These are phyloP conservation scores for Aspergillus nanangensis DNA, from an alignment of 495 filamentous ascomycete genomes.

Conservation along the genomic window DNA sequence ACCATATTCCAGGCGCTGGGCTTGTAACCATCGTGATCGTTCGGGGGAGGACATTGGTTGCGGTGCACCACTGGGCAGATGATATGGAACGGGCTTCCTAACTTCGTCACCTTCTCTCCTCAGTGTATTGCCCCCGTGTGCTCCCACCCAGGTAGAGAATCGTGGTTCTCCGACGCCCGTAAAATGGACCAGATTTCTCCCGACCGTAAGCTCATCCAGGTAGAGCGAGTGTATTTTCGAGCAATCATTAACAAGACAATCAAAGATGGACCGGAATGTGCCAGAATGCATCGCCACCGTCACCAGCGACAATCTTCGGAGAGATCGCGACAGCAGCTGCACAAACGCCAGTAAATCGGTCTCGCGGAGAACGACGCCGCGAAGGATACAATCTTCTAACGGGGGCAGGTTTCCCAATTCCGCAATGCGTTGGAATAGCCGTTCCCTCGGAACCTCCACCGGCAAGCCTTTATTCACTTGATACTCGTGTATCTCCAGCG, in stretches of 20 bases:
- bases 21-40: too few species aligned
- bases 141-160: neutral
- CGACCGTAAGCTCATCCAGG: neutral
- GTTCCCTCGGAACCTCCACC: neutral
- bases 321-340: neutral
- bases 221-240: neutral
- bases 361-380: neutral
- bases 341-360: neutral
- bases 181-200: neutral
- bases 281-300: neutral
- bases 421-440: neutral
- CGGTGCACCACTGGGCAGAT: too few species aligned
- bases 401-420: neutral
- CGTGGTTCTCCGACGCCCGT: neutral
- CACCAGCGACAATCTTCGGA: neutral
- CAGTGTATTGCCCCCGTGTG: neutral
- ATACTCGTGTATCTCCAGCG: neutral
- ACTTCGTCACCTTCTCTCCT: neutral
- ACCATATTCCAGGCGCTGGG: too few species aligned
- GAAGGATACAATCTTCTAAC: neutral
- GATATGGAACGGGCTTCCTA: neutral
- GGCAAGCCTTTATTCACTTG: neutral
- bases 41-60: too few species aligned
- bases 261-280: constrained; percentile 1
- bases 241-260: neutral